Conservation (phyloP, 305 asterid species). For the Salvia sclarea region DNA sequence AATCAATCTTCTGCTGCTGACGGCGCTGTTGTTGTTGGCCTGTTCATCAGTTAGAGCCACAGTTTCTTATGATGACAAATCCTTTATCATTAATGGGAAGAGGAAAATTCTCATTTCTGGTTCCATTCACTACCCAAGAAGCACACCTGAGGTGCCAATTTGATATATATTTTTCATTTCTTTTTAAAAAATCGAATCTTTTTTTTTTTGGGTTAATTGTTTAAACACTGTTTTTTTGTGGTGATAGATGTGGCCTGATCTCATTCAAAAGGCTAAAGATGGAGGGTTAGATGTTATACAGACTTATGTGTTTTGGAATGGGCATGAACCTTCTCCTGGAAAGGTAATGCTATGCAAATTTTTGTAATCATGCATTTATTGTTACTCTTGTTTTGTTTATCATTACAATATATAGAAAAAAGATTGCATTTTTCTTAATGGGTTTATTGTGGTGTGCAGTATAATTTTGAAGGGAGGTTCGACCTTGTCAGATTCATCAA, state of each 20-base stretch:
- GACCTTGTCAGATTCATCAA: slow-evolving; percentile 80
- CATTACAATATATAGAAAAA: background rate
- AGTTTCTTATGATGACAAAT: slow-evolving; percentile 79
- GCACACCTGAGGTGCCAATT: slow-evolving; percentile 66
- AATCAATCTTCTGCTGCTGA: slow-evolving; percentile 32
- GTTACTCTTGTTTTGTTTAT: background rate
- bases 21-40: slow-evolving; percentile 35
- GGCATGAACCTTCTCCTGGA: slow-evolving; percentile 90
- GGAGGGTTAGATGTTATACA: slow-evolving; percentile 94
- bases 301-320: slow-evolving; percentile 93
- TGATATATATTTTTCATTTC: background rate
- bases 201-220: background rate
- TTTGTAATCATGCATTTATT: background rate
- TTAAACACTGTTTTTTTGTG: background rate
- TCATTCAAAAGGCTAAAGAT: slow-evolving; percentile 88
- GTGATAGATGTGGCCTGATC: slow-evolving; percentile 93
- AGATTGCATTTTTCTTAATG: background rate
- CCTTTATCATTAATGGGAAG: slow-evolving; percentile 68
- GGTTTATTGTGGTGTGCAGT: slow-evolving; percentile 40
- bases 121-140: slow-evolving; percentile 91
- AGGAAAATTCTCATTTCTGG: slow-evolving; percentile 84
- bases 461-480: slow-evolving; percentile 72
- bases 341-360: slow-evolving; percentile 42
- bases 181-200: background rate
- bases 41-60: slow-evolving; percentile 51